phyloP scores from a whole-genome alignment of 1,284 basidiomycete species.

The Tilletia walkeri region DNA sequence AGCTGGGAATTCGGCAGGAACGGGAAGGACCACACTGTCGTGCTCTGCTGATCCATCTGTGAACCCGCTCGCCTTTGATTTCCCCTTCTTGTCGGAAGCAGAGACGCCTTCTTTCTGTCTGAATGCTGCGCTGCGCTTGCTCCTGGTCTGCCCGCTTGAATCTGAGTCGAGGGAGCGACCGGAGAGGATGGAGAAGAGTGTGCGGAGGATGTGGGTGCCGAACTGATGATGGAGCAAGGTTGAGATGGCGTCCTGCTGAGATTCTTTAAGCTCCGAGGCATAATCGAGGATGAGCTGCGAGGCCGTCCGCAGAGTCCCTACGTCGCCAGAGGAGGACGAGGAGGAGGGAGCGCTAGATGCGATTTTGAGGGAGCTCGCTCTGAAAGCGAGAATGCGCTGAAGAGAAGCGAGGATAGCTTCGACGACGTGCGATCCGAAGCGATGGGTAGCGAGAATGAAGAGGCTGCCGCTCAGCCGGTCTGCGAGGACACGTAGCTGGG shows the following conservation, averaged over 20 bases:
- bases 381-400: conserved; percentile 32
- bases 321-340: conserved; percentile 25
- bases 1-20: conserved; percentile 2
- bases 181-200: conserved; percentile 40
- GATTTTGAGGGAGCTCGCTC: conserved; percentile 20
- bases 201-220: conserved; percentile 46
- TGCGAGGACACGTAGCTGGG: conserved; percentile 46
- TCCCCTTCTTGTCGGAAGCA: neutral
- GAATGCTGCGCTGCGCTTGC: conserved; percentile 46
- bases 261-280: conserved; percentile 27
- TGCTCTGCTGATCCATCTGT: neutral
- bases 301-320: conserved; percentile 38
- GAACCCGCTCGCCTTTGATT: neutral
- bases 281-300: conserved; percentile 39
- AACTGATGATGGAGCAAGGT: conserved; percentile 38
- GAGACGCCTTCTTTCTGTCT: conserved; percentile 28
- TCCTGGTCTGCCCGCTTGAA: conserved; percentile 18
- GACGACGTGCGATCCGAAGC: conserved; percentile 53
- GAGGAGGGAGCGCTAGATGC: neutral
- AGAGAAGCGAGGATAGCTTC: conserved; percentile 37
- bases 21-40: too few species aligned
- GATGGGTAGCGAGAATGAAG: conserved; percentile 37
- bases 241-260: conserved; percentile 17
- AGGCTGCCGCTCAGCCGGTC: conserved; percentile 47
- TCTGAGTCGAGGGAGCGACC: conserved; percentile 32